phyloP scores from a whole-genome alignment of 2,329 filamentous ascomycete species.

The Chrysoporthe austroafricana region DNA sequence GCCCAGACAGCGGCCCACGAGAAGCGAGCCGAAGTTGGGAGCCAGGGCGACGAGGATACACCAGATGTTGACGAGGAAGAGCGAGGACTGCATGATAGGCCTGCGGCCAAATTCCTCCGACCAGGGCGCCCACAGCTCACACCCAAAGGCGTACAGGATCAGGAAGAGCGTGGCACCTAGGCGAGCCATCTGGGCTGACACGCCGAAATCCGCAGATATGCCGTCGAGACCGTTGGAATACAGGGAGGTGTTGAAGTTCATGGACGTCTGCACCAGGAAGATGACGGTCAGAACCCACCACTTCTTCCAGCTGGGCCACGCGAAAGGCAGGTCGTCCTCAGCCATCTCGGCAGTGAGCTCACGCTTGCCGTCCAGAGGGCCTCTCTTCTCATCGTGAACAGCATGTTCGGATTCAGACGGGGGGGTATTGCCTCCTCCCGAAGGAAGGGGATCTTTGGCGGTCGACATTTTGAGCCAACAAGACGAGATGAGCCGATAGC shows the following conservation, averaged over 20 bases:
- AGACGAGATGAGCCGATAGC: background rate
- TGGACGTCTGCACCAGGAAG: constrained; percentile 74
- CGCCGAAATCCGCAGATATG: constrained; percentile 68
- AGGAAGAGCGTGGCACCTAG: constrained; percentile 79
- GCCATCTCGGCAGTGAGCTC: constrained; percentile 62
- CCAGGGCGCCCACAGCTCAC: constrained; percentile 88
- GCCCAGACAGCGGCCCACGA: constrained; percentile 72
- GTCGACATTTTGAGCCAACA: constrained; percentile 8
- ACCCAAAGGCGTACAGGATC: constrained; percentile 81
- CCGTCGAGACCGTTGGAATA: constrained; percentile 72
- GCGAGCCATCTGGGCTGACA: constrained; percentile 70
- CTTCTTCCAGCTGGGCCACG: constrained; percentile 65
- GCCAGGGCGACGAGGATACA: constrained; percentile 74
- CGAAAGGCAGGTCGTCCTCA: constrained; percentile 67
- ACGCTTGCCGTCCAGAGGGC: constrained; percentile 13
- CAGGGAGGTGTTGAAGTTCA: constrained; percentile 79
- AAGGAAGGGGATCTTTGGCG: constrained; percentile 14
- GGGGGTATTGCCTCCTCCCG: background rate
- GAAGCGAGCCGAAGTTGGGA: constrained; percentile 71
- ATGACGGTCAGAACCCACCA: constrained; percentile 76
- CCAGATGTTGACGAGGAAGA: constrained; percentile 79
- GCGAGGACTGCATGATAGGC: constrained; percentile 72
- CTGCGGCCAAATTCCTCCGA: constrained; percentile 81
- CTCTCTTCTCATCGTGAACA: constrained; percentile 21
- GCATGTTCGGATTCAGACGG: constrained; percentile 12